Evolutionary conservation across 768 basidiomycete species (phyloP).

Genomic region (Cyclocybe aegerita): DNA sequence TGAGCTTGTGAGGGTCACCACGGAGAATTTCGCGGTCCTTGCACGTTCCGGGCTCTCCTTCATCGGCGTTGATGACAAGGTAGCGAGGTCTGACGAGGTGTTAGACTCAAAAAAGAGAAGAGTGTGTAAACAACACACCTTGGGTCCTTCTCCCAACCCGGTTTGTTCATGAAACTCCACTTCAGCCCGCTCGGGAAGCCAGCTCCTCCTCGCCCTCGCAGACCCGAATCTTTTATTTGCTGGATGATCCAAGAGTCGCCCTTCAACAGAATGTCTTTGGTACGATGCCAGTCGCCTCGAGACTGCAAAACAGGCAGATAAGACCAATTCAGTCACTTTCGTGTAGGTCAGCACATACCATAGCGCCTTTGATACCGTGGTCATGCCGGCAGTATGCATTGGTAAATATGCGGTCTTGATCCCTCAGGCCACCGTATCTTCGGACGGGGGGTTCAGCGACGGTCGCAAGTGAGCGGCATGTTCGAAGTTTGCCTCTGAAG

Average conservation of each 20-base stretch:
- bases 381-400: constrained; percentile 89
- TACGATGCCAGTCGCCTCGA: constrained; percentile 97
- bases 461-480: constrained; percentile 61
- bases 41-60: constrained; percentile 98
- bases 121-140: constrained; percentile 43
- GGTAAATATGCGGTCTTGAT: constrained; percentile 93
- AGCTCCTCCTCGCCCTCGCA: constrained; percentile 94
- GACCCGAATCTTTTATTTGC: constrained; percentile 92
- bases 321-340: background rate
- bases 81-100: constrained; percentile 74
- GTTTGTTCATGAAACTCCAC: constrained; percentile 99
- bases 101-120: constrained; percentile 1
- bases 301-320: constrained; percentile 43
- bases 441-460: constrained; percentile 84
- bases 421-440: constrained; percentile 90
- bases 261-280: constrained; percentile 93
- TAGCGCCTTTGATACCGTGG: constrained; percentile 89
- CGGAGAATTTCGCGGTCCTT: constrained; percentile 98
- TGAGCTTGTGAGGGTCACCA: constrained; percentile 96
- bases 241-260: constrained; percentile 98
- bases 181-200: constrained; percentile 97
- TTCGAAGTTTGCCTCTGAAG: constrained; percentile 34
- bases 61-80: constrained; percentile 96
- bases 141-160: constrained; percentile 94
- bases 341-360: constrained; percentile 45